Evolutionary conservation across 805 yeast species (phyloP).

Genomic region (Suhomyces pyralidae): DNA sequence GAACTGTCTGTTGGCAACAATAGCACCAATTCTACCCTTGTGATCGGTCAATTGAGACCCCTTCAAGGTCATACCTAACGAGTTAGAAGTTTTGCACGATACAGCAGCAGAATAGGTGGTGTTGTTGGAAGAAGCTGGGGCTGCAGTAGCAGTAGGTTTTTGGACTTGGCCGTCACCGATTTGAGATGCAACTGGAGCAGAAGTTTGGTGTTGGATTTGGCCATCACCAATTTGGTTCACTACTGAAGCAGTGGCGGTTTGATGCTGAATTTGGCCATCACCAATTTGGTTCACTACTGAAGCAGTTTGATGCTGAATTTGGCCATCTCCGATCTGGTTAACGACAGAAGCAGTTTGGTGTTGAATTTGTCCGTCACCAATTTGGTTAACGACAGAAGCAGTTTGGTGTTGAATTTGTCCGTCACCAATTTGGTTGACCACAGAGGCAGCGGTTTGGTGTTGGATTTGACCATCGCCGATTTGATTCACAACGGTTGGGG

Average conservation of each 20-base stretch:
- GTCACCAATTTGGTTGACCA: conserved; percentile 21
- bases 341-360: conserved; percentile 21
- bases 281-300: conserved; percentile 39
- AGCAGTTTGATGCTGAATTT: conserved; percentile 45
- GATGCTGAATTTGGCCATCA: conserved; percentile 48
- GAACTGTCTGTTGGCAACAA: conserved; percentile 80
- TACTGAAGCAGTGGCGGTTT: conserved; percentile 18
- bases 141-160: conserved; percentile 11
- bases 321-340: conserved; percentile 51
- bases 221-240: conserved; percentile 29
- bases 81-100: conserved; percentile 20
- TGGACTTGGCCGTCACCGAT: conserved; percentile 34
- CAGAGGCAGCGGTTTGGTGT: conserved; percentile 31
- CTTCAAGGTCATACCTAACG: conserved; percentile 56
- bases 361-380: conserved; percentile 64
- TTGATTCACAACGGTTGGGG: conserved; percentile 46
- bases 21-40: conserved; percentile 69
- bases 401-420: conserved; percentile 27
- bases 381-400: conserved; percentile 14
- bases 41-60: conserved; percentile 54
- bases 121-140: conserved; percentile 5
- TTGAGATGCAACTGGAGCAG: conserved; percentile 22
- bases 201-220: conserved; percentile 24
- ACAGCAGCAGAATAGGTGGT: neutral
- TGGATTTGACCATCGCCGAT: conserved; percentile 49